Base-by-base conservation (phyloP, 768 basidiomycete species). In the Amanita pallidorosea region DNA sequence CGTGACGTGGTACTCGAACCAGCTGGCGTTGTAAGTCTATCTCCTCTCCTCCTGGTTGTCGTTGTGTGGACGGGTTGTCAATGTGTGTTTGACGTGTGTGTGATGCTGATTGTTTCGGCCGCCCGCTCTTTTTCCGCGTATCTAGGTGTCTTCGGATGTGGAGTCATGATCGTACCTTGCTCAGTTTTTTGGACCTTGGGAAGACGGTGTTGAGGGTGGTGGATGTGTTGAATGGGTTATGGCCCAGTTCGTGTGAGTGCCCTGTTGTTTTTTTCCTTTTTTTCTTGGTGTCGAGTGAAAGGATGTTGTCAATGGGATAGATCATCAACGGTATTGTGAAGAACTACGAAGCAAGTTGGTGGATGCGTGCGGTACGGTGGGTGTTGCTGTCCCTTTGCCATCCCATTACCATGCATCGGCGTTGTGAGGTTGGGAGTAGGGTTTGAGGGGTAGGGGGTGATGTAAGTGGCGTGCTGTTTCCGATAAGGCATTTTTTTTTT, bases 1-100 rank as follows among this genome's bases (percentile, higher is more conserved):
- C 56, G 75, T 80, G 49, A 72, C 73, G 41, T 88, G 86, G 86
- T 85, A 85, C 55, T 68, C 77, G 29, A 81, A 77, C 53, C 84
- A 84, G 56, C 68, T 85, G 5, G 71, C 76, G 0, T 76, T 79
- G 83, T 83, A 58, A 36, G 79, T 65, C 36, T 22, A 40, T 13
- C 44, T 45, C 8, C 18, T 13, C 33, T 31, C 17, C 31, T 33
- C 33, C 33, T 33, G 11, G 31, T 33, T 33, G 31, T 27, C 7
- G 27, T 33, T 29, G 29, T 29, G 29, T 29, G 33, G 33, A 13
- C 12, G 31, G 31, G n/a, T 12, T 27, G 13, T 33, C 33, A 33
- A 33, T 31, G 9, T 31, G 33, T 13, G 33, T 33, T 33, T 33
- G 33, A 33, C 33, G 33, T 11, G 33, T 29, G 27, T 33, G 33